These are phyloP conservation scores for Pythium monospermum DNA, from an alignment of 352 stramenopile genomes.

Conservation along the genomic window DNA sequence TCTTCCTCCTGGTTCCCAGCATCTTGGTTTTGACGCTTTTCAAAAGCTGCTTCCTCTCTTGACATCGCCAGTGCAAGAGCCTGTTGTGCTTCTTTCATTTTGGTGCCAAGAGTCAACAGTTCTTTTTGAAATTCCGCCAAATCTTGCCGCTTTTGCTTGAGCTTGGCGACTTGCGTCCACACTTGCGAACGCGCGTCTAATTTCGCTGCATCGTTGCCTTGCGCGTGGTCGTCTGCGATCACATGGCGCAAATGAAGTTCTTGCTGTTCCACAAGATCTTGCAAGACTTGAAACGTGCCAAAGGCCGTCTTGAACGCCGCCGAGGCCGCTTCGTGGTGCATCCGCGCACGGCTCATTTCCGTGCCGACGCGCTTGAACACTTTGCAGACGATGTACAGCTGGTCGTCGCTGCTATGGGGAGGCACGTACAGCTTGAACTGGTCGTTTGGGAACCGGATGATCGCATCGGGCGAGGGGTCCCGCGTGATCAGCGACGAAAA, in stretches of 20 bases:
- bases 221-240: constrained; percentile 25
- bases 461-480: constrained; percentile 36
- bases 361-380: constrained; percentile 50
- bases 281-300: constrained; percentile 23
- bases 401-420: constrained; percentile 3
- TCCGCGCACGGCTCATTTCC: constrained; percentile 16
- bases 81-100: no score
- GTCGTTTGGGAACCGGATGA: constrained; percentile 41
- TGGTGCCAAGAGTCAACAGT: constrained; percentile 16
- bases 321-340: constrained; percentile 16
- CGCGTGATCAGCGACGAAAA: constrained; percentile 36
- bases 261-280: constrained; percentile 35
- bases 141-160: constrained; percentile 42
- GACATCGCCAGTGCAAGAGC: no score
- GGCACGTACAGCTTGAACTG: constrained; percentile 37
- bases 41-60: no score
- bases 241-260: constrained; percentile 27
- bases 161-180: constrained; percentile 31
- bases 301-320: constrained; percentile 24
- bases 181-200: constrained; percentile 16
- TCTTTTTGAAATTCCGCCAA: constrained; percentile 30
- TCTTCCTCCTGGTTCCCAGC: background rate
- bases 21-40: no score
- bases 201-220: constrained; percentile 18
- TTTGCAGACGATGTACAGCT: constrained; percentile 42